These are phyloP conservation scores for Fagus crenata DNA, from an alignment of 306 rosid species.

Conservation along the genomic window DNA sequence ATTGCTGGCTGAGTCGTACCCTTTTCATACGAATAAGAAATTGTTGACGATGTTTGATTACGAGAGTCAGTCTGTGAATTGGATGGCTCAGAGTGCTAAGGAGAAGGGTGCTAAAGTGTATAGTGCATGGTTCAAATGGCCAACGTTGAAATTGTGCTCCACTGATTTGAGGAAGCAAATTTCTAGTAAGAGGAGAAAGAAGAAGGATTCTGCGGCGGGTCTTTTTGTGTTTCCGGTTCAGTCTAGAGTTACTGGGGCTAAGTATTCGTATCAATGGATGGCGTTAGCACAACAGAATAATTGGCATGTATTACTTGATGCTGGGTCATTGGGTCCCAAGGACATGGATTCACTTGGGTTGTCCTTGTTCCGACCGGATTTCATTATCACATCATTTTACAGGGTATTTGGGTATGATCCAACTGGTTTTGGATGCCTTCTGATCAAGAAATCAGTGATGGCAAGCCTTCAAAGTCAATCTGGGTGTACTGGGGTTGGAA, in stretches of 20 bases:
- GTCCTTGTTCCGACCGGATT: conserved; percentile 94
- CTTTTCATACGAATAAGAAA: conserved; percentile 84
- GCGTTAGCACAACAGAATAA: conserved; percentile 96
- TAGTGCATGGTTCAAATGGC: conserved; percentile 98
- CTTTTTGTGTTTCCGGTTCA: conserved; percentile 96
- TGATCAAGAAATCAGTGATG: conserved; percentile 89
- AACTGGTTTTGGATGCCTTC: conserved; percentile 94
- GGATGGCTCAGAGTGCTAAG: conserved; percentile 93
- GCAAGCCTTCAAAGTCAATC: conserved; percentile 85
- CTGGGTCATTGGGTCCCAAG: conserved; percentile 96
- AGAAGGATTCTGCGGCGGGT: conserved; percentile 86
- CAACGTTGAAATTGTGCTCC: conserved; percentile 89
- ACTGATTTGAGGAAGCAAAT: conserved; percentile 94
- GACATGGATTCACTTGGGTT: conserved; percentile 98
- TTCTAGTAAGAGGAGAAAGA: conserved; percentile 76
- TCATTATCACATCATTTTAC: conserved; percentile 89
- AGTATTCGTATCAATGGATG: conserved; percentile 99
- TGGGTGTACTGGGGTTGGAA: conserved; percentile 88
- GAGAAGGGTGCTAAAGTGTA: conserved; percentile 88
- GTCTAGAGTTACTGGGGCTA: conserved; percentile 92
- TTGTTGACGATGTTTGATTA: conserved; percentile 95
- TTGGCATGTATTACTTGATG: conserved; percentile 97
- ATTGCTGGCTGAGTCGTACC: conserved; percentile 86
- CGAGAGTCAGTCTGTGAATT: conserved; percentile 90
- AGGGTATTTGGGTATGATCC: conserved; percentile 94